Percentiles rank a stretch among this genome's conserved stretches.
phyloP scores from a whole-genome alignment of 1,284 basidiomycete genomes.

The Cutaneotrichosporon curvatum region DNA sequence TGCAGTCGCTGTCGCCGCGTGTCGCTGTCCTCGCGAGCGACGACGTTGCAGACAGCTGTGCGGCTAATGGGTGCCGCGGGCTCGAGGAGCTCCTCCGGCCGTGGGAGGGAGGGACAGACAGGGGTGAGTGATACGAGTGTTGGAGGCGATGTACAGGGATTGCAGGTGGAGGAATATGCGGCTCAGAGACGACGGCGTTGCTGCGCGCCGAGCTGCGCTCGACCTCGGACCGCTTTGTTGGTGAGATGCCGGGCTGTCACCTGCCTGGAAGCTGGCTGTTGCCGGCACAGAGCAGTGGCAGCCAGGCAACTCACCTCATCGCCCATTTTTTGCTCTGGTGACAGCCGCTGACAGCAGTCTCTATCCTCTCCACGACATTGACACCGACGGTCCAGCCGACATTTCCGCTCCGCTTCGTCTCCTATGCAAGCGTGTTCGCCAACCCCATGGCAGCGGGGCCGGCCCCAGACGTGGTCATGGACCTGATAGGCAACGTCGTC shows the following conservation, averaged over 20 bases:
- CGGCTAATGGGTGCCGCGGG: slow-evolving; percentile 42
- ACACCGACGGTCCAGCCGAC: slow-evolving; percentile 43
- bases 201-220: neutral
- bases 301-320: too few relatives aligned
- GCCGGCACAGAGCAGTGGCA: too few relatives aligned
- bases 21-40: slow-evolving; percentile 44
- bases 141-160: too few relatives aligned
- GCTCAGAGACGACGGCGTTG: neutral
- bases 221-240: too few relatives aligned
- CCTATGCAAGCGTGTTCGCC: slow-evolving; percentile 34
- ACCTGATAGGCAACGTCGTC: slow-evolving; percentile 32
- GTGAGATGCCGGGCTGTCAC: too few relatives aligned
- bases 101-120: slow-evolving; percentile 43
- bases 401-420: slow-evolving; percentile 43
- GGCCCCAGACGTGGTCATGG: slow-evolving; percentile 42
- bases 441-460: slow-evolving; percentile 25
- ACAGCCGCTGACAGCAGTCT: slow-evolving; percentile 28
- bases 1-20: slow-evolving; percentile 43
- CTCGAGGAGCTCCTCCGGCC: slow-evolving; percentile 45
- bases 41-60: slow-evolving; percentile 41
- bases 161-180: too few relatives aligned
- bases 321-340: too few relatives aligned
- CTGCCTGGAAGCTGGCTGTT: too few relatives aligned
- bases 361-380: slow-evolving; percentile 41
- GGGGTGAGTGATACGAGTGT: slow-evolving; percentile 42